A percentile compares a stretch with the other conserved stretches of the same genome.
phyloP scores from a whole-genome alignment of 805 yeast species.

The Scheffersomyces lignosus region DNA sequence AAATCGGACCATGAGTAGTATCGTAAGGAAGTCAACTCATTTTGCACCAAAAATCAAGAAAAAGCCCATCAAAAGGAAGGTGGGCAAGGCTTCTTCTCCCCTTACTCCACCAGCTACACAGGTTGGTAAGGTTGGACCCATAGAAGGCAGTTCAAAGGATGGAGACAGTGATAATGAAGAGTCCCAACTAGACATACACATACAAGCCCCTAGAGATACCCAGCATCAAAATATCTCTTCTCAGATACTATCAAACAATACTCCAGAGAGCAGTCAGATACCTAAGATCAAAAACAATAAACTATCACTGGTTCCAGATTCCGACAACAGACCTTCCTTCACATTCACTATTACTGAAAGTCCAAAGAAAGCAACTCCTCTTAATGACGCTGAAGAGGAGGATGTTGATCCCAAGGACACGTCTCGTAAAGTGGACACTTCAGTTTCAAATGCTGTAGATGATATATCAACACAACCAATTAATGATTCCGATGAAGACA shows the following conservation, averaged over 20 bases:
- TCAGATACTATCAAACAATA: too few species aligned
- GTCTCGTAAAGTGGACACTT: conserved; percentile 8
- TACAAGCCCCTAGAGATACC: neutral
- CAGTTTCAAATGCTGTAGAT: too few species aligned
- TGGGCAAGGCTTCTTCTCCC: conserved; percentile 2
- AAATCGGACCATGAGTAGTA: conserved; percentile 56
- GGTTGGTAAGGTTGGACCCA: conserved; percentile 1
- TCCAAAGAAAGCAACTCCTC: neutral
- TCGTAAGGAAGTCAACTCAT: conserved; percentile 53
- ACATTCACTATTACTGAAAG: neutral
- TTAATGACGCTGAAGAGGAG: conserved; percentile 10
- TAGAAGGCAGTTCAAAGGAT: neutral
- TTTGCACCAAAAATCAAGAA: conserved; percentile 59
- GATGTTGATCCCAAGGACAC: conserved; percentile 29
- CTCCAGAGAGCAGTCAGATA: neutral
- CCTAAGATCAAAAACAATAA: neutral
- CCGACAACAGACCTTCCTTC: neutral
- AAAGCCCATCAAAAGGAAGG: conserved; percentile 19
- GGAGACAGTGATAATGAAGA: neutral
- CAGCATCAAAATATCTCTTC: too few species aligned
- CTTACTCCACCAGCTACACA: conserved; percentile 15
- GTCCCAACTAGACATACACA: neutral
- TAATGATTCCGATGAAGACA: conserved; percentile 3
- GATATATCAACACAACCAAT: neutral
- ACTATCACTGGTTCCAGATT: too few species aligned